Conservation (phyloP, 2,329 filamentous ascomycete species). For the Phialophora chinensis region DNA sequence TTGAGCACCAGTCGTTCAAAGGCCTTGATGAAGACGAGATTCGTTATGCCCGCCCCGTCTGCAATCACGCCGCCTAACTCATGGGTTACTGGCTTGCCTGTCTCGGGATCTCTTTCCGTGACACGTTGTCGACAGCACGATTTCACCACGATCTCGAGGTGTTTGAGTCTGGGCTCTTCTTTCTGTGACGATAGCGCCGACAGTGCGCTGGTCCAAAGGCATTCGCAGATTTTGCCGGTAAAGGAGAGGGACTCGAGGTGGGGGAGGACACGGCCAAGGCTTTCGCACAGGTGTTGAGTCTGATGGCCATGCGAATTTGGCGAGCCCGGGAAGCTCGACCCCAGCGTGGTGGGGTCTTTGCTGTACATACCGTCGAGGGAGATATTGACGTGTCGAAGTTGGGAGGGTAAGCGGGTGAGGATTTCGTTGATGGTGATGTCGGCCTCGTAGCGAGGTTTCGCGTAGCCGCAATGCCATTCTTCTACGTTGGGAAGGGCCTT, state of each 20-base stretch:
- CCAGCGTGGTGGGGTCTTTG: slow-evolving; percentile 56
- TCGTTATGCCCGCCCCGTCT: slow-evolving; percentile 73
- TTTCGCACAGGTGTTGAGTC: slow-evolving; percentile 67
- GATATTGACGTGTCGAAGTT: slow-evolving; percentile 68
- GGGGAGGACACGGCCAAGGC: slow-evolving; percentile 66
- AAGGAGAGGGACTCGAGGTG: slow-evolving; percentile 72
- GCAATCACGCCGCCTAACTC: slow-evolving; percentile 52
- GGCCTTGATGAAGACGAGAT: slow-evolving; percentile 72
- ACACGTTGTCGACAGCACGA: slow-evolving; percentile 67
- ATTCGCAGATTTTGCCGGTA: slow-evolving; percentile 72
- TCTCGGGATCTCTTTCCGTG: slow-evolving; percentile 34
- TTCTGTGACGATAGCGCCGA: slow-evolving; percentile 55
- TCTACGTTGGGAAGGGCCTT: slow-evolving; percentile 68
- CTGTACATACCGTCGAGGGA: slow-evolving; percentile 75
- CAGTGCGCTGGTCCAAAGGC: slow-evolving; percentile 69
- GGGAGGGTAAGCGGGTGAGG: slow-evolving; percentile 62
- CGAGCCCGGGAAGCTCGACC: slow-evolving; percentile 49
- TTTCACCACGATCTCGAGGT: slow-evolving; percentile 74
- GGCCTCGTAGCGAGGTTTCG: slow-evolving; percentile 75
- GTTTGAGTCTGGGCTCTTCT: slow-evolving; percentile 58
- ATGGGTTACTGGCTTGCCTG: slow-evolving; percentile 33
- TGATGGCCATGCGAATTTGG: background rate
- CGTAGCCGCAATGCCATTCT: slow-evolving; percentile 62
- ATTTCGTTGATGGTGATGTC: slow-evolving; percentile 72
- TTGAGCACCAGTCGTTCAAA: slow-evolving; percentile 73